These are phyloP conservation scores for Penicillium roqueforti DNA, from an alignment of 495 filamentous ascomycete genomes.

Conservation along the genomic window DNA sequence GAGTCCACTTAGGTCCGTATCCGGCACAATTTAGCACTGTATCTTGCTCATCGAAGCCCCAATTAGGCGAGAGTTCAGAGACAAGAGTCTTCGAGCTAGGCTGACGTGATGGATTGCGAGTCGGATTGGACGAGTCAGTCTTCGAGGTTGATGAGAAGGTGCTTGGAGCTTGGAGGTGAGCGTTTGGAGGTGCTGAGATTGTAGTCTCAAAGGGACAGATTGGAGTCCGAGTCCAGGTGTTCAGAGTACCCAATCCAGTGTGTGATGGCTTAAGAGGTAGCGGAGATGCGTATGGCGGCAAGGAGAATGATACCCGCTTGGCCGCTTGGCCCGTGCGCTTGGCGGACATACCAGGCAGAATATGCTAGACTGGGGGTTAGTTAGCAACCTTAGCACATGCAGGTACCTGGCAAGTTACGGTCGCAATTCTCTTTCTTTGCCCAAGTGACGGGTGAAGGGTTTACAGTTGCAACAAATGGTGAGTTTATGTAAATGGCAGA, in stretches of 20 bases:
- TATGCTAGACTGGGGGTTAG: not conserved
- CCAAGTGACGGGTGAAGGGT: not conserved
- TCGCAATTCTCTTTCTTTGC: not conserved
- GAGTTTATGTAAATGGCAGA: not conserved
- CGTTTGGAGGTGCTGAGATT: not conserved
- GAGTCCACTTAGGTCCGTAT: constrained; percentile 24
- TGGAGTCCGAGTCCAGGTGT: not conserved
- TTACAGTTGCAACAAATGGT: constrained; percentile 18
- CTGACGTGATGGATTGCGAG: constrained; percentile 1
- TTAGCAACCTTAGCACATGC: not conserved
- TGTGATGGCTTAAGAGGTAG: not conserved
- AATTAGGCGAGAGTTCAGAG: constrained; percentile 13
- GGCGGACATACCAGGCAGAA: constrained; percentile 29
- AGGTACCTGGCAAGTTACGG: constrained; percentile 5
- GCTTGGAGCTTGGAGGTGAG: not conserved
- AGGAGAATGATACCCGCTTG: not conserved
- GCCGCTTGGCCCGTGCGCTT: constrained; percentile 16
- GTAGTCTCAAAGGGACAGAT: not conserved
- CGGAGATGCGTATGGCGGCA: not conserved
- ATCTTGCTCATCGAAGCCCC: constrained; percentile 21
- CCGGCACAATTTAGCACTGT: constrained; percentile 24
- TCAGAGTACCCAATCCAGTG: not conserved
- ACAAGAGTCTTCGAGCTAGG: constrained; percentile 14
- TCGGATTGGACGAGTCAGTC: not conserved
- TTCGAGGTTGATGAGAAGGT: not conserved